A percentile compares a stretch with the other conserved stretches of the same genome.
Evolutionary conservation across 495 filamentous ascomycete genomes (phyloP).

Genomic region (Penicillium dipodomyicola): DNA sequence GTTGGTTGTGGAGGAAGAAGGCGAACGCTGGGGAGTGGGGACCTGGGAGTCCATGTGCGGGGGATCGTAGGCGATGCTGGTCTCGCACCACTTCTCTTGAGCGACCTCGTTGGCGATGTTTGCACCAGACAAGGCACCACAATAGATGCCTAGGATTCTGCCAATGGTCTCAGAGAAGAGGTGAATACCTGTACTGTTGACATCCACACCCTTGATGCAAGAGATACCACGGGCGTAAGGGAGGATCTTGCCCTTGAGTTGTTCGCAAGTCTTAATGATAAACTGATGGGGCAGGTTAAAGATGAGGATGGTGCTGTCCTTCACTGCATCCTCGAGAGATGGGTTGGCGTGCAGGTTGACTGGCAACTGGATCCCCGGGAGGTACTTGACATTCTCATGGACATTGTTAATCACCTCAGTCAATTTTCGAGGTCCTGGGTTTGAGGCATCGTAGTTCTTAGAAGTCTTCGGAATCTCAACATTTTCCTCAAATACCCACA

Average conservation of each 20-base stretch:
- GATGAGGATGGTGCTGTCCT: slow-evolving; percentile 78
- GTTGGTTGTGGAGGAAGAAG: slow-evolving; percentile 56
- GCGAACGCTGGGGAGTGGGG: slow-evolving; percentile 60
- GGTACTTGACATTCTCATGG: slow-evolving; percentile 98
- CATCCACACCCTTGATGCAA: slow-evolving; percentile 97
- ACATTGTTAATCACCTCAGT: slow-evolving; percentile 84
- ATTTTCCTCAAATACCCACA: slow-evolving; percentile 96
- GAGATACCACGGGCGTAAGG: slow-evolving; percentile 92
- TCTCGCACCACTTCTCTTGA: slow-evolving; percentile 92
- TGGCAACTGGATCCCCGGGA: slow-evolving; percentile 80
- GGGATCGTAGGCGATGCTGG: slow-evolving; percentile 93
- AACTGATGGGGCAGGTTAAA: slow-evolving; percentile 99
- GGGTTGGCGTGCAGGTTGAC: slow-evolving; percentile 86
- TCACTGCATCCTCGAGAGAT: slow-evolving; percentile 75
- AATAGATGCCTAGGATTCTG: slow-evolving; percentile 87
- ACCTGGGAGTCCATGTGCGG: slow-evolving; percentile 75
- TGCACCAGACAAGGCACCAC: slow-evolving; percentile 90
- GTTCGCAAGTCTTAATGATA: slow-evolving; percentile 80
- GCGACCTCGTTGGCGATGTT: slow-evolving; percentile 98
- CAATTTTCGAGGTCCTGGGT: slow-evolving; percentile 72
- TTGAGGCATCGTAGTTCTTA: slow-evolving; percentile 56
- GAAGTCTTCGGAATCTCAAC: slow-evolving; percentile 67
- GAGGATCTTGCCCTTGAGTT: slow-evolving; percentile 82
- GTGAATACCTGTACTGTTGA: slow-evolving; percentile 73
- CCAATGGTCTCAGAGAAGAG: slow-evolving; percentile 97